Conservation (phyloP, 148 eudicot species). For the Camellia japonica region DNA sequence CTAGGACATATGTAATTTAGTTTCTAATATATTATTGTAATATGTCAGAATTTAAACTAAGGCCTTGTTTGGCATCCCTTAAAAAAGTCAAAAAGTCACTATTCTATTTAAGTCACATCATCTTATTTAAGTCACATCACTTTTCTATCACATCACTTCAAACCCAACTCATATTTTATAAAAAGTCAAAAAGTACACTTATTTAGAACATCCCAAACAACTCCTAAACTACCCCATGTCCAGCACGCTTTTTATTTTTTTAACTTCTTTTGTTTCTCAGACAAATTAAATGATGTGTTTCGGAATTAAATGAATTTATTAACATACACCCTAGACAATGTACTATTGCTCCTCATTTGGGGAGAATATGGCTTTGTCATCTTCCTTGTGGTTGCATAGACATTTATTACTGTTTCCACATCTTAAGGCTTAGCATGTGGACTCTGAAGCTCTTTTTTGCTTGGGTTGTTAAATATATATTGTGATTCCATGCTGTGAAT, state of each 20-base stretch:
- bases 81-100: too few species aligned
- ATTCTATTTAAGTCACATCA: too few species aligned
- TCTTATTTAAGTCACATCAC: too few species aligned
- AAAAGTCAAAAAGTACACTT: too few species aligned
- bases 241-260: not conserved
- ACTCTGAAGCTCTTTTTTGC: slow-evolving; percentile 2
- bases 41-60: not conserved
- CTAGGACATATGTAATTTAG: too few species aligned
- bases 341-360: not conserved
- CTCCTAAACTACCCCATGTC: not conserved
- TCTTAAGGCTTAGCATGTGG: not conserved
- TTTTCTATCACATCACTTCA: too few species aligned
- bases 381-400: not conserved
- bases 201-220: too few species aligned
- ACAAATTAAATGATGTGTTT: not conserved
- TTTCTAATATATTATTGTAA: not conserved
- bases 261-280: not conserved
- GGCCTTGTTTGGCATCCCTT: too few species aligned
- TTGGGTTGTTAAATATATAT: not conserved
- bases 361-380: not conserved
- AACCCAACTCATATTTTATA: too few species aligned
- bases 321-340: not conserved
- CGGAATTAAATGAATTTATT: not conserved
- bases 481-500: not conserved
- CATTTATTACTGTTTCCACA: not conserved